Evolutionary conservation across 495 filamentous ascomycete genomes (phyloP).

Genomic region (Cercophora sp.): DNA sequence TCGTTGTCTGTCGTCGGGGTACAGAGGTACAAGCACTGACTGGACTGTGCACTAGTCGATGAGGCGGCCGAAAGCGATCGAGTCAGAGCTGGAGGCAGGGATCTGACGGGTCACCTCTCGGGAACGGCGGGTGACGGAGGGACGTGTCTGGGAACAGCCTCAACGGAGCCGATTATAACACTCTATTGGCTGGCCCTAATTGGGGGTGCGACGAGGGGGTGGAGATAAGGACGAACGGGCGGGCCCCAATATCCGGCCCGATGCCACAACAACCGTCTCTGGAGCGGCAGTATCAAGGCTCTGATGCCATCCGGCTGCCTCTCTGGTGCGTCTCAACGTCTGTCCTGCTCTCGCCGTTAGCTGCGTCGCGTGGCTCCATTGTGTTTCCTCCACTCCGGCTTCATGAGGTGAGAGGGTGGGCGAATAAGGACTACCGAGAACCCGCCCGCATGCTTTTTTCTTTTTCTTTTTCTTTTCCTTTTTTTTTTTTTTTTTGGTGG

Average conservation of each 20-base stretch:
- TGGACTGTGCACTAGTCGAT: constrained; percentile 7
- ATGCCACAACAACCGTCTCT: constrained; percentile 1
- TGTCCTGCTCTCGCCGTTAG: too few relatives aligned
- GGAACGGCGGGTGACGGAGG: constrained; percentile 28
- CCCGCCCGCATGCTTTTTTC: too few relatives aligned
- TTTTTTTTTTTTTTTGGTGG: too few relatives aligned
- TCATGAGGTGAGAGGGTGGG: too few relatives aligned
- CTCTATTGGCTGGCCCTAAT: constrained; percentile 28
- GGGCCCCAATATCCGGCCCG: constrained; percentile 6
- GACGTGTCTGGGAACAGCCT: constrained; percentile 26
- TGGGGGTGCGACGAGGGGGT: constrained; percentile 12
- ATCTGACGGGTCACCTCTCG: constrained; percentile 24
- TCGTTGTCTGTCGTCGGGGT: constrained; percentile 13
- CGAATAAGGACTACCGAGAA: too few relatives aligned
- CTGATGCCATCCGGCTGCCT: too few relatives aligned
- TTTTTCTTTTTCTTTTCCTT: too few relatives aligned
- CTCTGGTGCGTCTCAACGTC: too few relatives aligned
- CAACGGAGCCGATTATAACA: constrained; percentile 14
- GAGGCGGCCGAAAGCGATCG: constrained; percentile 32
- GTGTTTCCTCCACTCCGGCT: too few relatives aligned
- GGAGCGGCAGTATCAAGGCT: not conserved
- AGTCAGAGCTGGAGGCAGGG: constrained; percentile 29
- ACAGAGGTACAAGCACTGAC: constrained; percentile 17
- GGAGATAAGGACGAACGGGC: not conserved
- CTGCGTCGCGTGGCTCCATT: too few relatives aligned